phyloP scores from a whole-genome alignment of 495 filamentous ascomycete species.

The Hamigera avellanea region DNA sequence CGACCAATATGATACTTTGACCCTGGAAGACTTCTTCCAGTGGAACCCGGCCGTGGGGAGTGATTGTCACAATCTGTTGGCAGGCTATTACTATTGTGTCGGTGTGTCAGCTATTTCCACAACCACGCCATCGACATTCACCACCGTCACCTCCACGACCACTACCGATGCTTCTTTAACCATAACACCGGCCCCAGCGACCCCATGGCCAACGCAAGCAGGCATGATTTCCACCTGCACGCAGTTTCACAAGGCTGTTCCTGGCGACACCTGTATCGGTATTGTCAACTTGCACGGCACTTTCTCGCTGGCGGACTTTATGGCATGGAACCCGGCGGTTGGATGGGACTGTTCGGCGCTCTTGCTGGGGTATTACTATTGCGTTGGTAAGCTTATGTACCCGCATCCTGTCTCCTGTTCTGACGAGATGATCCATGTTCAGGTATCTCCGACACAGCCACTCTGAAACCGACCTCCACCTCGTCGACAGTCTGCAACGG shows the following conservation, averaged over 20 bases:
- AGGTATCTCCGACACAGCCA: constrained; percentile 4
- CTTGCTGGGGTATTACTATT: constrained; percentile 29
- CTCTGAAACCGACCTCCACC: neutral
- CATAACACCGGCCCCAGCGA: too few relatives aligned
- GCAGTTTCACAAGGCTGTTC: constrained; percentile 3
- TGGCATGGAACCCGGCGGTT: constrained; percentile 10
- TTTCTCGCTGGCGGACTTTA: constrained; percentile 9
- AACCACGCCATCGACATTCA: neutral
- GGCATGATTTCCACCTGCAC: neutral
- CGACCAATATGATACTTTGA: constrained; percentile 4
- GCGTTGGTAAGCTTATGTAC: too few relatives aligned
- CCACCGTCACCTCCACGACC: constrained; percentile 1
- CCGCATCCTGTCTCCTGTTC: too few relatives aligned
- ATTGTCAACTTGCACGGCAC: constrained; percentile 7
- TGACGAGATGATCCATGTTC: too few relatives aligned
- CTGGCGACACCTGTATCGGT: constrained; percentile 6
- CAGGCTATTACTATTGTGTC: constrained; percentile 5
- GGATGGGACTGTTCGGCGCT: constrained; percentile 13
- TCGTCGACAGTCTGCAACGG: neutral
- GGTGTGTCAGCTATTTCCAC: neutral
- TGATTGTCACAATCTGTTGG: constrained; percentile 3
- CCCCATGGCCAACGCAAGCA: too few relatives aligned
- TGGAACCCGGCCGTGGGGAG: constrained; percentile 12
- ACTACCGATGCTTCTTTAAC: neutral
- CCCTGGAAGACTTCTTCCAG: constrained; percentile 4